Base-by-base conservation (phyloP, 106 monocot species). In the Vanilla planifolia region DNA sequence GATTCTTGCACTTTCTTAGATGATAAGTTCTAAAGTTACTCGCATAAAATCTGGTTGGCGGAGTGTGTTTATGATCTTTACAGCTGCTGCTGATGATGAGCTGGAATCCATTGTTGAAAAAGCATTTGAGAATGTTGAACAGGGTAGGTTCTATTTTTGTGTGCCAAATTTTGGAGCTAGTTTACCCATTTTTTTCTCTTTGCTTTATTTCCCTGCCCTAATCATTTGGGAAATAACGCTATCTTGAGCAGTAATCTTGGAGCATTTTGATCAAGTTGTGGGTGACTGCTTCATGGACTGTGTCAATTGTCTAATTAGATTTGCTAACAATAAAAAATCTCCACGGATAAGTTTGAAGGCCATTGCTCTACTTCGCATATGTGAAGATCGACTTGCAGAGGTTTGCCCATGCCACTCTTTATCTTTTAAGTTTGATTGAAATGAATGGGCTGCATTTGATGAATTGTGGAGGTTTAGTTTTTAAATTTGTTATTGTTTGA, bases 241-340 rank as follows among this genome's bases (percentile, higher is more conserved):
- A 16, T 83, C 0, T 53, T 7, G 58, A 75, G 75, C 87, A 92
- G 92, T 92, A 81, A 91, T 98, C 58, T 67, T 98, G 69, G 96
- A 98, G 63, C 96, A 98, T 63, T 98, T 98, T 69, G 96, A 98
- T 72, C 96, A 98, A 72, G 91, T 98, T 57, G 77, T 91, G 74
- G 91, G 91, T 48, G 96, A 98, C 42, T 98, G 96, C 79, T 98
- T 98, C 72, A 98, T 92, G 92, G 98, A 98, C 59, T 98, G 98
- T 71, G 98, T 98, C 57, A 92, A 98, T 48, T 92, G 98, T 62
- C 88, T 98, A 29, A 98, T 98, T 60, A 78, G 88, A 46, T 98
- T 98, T 75, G 88, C 92, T 36, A 98, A 98, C 77, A 98, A 92
- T 66, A 98, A 92, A 75, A 69, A 69, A 45, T 82, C 87, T 34